Evolutionary conservation across 139 green algal genomes (phyloP), one percentile per base, ranked within the genome.

Genomic region (Closterium sp.): DNA sequence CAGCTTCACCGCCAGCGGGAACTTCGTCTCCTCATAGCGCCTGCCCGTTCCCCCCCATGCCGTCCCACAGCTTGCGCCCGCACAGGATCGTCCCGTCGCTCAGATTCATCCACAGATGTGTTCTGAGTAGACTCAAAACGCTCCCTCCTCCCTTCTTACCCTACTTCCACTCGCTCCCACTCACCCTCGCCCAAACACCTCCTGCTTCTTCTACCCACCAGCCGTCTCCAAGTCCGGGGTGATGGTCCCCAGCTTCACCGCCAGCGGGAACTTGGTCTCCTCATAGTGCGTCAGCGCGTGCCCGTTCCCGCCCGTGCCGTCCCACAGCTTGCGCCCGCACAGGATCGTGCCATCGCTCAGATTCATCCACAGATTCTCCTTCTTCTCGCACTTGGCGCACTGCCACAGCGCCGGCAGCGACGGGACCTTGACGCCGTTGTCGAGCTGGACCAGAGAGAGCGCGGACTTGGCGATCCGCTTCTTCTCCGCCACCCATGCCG

Each of bases 51-150:
- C 98, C 98, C 31, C 97, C 98, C 0, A 85, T 97, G 87, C 98
- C 98, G 69, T 96, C 95, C 84, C 90, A 96, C 36, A 95, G 94
- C 3, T 34, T 88, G 0, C 98, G 92, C 0, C 98, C 98, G 25
- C 97, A 99, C 1, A 98, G 98, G 35, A 99, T 98, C 95, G 96
- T 95, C 25, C 98, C 98, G 23, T 97, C 98, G 30, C 95, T 97
- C 43, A 99, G 95, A 95, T 99, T 99, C 35, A 99, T 96, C 98
- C 98, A 99, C 90, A 99, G 95, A n/a, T n/a, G n/a, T n/a, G 95
- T 99, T 99, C 84, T 98, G n/a, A n/a, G n/a, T n/a, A n/a, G n/a
- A n/a, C n/a, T n/a, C n/a, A n/a, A n/a, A n/a, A n/a, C n/a, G n/a
- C 98, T 92, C 0, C 98, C 98, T 21, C 97, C 99, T 0, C 98